Evolutionary conservation across 352 stramenopile genomes (phyloP), one percentile per base, ranked within the genome.

Genomic region (Pythium phragmitis): DNA sequence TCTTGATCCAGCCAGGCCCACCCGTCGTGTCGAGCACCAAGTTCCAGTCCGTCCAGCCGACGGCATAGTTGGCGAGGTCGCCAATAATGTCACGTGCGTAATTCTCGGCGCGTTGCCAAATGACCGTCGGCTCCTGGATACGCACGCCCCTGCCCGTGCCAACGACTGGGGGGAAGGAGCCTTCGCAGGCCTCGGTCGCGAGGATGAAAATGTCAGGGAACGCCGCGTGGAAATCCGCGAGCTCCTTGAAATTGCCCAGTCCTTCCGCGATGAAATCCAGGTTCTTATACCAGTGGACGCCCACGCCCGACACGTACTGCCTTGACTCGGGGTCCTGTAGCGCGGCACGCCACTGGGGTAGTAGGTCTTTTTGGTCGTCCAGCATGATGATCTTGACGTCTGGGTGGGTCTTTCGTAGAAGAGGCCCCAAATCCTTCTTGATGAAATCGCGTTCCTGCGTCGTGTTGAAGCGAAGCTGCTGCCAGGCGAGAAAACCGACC

Each of bases 31-130:
- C 77, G 19, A 97, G 80, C 54, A 82, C 70, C 34, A 97, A 53
- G 64, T 97, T 97, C 86, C 88, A 97, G 74, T 97, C 87, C 21
- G 72, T 92, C 87, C 88, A 97, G 17, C 84, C 87, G 3, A 72
- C 69, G 13, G 85, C 81, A 56, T 82, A 86, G 71, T 91, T 92
- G 55, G 77, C 74, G 17, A 97, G 57, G 68, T 97, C 88, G 26
- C 80, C 74, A 60, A 97, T 86, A 57, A 97, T 95, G 65, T 97
- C 85, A 28, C 87, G 83, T 13, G 79, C 82, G 52, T 96, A 92
- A 59, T 87, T 79, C 58, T 96, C 82, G 2, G 70, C 87, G 45
- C 84, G 82, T 30, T 83, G 60, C 86, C 87, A 96, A 34, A 76
- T 71, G 11, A 73, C 73, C 0, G 71, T 67, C 7, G 73, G 59